Percentiles rank a stretch among this genome's conserved stretches.
Evolutionary conservation across 2,329 filamentous ascomycete species (phyloP).

Genomic region (Pseudogymnoascus sp.): DNA sequence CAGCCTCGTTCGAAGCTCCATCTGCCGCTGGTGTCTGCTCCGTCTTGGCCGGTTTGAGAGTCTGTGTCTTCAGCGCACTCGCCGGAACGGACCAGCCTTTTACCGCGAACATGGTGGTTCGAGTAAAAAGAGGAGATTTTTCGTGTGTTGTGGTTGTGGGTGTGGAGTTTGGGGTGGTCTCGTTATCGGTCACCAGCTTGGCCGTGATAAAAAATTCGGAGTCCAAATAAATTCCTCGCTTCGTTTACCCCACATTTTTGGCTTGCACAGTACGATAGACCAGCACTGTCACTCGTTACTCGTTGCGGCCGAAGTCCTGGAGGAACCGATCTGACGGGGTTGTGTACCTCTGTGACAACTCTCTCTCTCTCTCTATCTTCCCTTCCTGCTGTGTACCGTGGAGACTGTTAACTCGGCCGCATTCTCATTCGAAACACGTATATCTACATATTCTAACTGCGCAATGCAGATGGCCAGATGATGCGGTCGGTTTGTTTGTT

Average conservation of each 20-base stretch:
- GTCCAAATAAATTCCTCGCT: constrained; percentile 4
- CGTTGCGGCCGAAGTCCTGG: neutral
- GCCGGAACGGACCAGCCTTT: constrained; percentile 84
- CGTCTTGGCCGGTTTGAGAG: constrained; percentile 18
- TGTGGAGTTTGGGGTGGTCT: neutral
- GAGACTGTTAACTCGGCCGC: neutral
- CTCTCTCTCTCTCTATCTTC: no score
- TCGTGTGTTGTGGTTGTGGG: neutral
- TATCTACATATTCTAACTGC: neutral
- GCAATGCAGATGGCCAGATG: neutral
- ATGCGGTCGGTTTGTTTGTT: neutral
- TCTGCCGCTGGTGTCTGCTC: constrained; percentile 22
- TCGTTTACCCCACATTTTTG: constrained; percentile 6
- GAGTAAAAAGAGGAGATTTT: neutral
- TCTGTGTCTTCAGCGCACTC: constrained; percentile 64
- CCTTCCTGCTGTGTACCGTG: neutral
- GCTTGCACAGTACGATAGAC: neutral
- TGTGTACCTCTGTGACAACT: neutral
- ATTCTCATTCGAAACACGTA: neutral
- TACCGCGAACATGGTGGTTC: constrained; percentile 72
- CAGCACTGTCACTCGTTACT: no score
- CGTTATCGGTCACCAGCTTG: neutral
- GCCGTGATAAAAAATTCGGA: constrained; percentile 6
- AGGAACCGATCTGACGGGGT: constrained; percentile 3
- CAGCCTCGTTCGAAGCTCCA: constrained; percentile 26